A percentile compares a stretch with the other conserved stretches of the same genome.
phyloP scores from a whole-genome alignment of 139 green algal genomes.

The Auxenochlorella pyrenoidosa region DNA sequence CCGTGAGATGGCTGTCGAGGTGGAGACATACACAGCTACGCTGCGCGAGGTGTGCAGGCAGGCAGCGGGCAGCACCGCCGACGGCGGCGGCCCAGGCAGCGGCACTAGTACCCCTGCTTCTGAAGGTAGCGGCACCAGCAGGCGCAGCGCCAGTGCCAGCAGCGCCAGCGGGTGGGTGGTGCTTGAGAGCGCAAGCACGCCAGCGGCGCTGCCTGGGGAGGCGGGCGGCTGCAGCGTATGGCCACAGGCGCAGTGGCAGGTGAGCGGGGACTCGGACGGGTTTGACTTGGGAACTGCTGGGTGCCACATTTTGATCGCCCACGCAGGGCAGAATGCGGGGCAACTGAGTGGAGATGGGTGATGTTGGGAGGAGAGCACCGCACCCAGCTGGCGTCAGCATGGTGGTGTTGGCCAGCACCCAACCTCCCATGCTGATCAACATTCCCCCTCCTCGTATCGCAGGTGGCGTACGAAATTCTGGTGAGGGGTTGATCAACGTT shows the following conservation, averaged over 20 bases:
- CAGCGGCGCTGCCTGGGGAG: neutral
- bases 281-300: too few species aligned
- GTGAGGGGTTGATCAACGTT: conserved; percentile 5
- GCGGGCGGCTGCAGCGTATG: conserved; percentile 29
- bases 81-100: neutral
- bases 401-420: too few species aligned
- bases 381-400: too few species aligned
- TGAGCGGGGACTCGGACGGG: too few species aligned
- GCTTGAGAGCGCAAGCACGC: conserved; percentile 10
- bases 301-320: too few species aligned
- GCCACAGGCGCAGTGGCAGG: conserved; percentile 56
- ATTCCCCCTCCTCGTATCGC: too few species aligned
- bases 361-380: too few species aligned
- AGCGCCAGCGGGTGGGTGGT: conserved; percentile 26
- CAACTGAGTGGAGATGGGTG: too few species aligned
- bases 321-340: too few species aligned
- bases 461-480: conserved; percentile 58
- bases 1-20: too few species aligned
- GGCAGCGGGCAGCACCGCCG: neutral
- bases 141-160: neutral
- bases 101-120: neutral
- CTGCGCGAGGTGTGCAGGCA: conserved; percentile 12
- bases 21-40: neutral
- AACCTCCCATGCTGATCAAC: too few species aligned
- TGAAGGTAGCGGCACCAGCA: neutral